Conservation (phyloP, 2,329 filamentous ascomycete genomes). For the Karstenula rhodostoma region DNA sequence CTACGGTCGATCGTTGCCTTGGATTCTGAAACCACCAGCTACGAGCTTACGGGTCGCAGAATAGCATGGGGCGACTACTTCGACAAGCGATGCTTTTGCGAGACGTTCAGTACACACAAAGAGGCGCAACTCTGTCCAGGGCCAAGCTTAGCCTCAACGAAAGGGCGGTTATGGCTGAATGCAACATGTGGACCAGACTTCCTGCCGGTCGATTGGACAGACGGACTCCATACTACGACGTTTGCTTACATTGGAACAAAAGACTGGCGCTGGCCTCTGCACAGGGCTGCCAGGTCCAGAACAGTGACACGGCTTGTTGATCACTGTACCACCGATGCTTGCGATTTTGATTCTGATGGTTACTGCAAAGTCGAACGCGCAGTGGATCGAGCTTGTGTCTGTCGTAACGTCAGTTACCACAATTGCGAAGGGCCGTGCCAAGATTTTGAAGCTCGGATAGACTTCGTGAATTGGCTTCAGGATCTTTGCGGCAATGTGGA, state of each 20-base stretch:
- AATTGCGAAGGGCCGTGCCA: constrained; percentile 40
- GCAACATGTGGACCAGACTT: constrained; percentile 39
- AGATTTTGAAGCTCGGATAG: constrained; percentile 41
- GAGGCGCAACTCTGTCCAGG: constrained; percentile 27
- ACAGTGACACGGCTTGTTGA: constrained; percentile 26
- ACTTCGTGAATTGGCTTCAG: constrained; percentile 45
- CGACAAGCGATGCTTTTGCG: constrained; percentile 45
- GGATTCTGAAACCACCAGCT: constrained; percentile 45
- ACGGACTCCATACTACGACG: constrained; percentile 34
- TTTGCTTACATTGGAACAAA: constrained; percentile 38
- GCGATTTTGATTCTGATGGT: constrained; percentile 37
- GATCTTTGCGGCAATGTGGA: constrained; percentile 37
- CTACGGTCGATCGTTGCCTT: constrained; percentile 38
- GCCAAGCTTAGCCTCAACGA: constrained; percentile 31
- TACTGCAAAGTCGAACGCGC: constrained; percentile 40
- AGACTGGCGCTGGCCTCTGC: constrained; percentile 41
- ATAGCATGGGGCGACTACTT: constrained; percentile 39
- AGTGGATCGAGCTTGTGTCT: constrained; percentile 43
- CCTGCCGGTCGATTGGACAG: constrained; percentile 36
- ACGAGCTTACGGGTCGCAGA: constrained; percentile 31
- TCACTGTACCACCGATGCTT: constrained; percentile 43
- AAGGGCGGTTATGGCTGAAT: constrained; percentile 42
- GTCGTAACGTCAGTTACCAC: constrained; percentile 37
- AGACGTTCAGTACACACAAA: constrained; percentile 15
- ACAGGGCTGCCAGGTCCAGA: constrained; percentile 32